phyloP scores from a whole-genome alignment of 2,329 filamentous ascomycete species.

The Colletotrichum agaves region DNA sequence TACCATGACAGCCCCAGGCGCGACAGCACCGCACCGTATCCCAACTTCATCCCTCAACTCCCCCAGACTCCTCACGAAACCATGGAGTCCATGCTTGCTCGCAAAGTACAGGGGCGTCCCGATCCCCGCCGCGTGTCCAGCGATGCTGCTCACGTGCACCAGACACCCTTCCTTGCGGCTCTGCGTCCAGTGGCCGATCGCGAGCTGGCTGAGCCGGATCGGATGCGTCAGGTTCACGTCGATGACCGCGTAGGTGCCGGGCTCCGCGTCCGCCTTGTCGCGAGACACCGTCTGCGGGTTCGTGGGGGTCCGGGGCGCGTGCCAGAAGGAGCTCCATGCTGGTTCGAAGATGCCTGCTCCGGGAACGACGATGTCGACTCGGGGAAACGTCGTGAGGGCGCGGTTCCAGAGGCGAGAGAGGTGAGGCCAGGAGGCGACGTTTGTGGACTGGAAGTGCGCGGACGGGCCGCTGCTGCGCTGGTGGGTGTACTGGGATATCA shows the following conservation, averaged over 20 bases:
- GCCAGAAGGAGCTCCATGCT: slow-evolving; percentile 50
- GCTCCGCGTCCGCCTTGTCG: slow-evolving; percentile 44
- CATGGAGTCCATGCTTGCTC: slow-evolving; percentile 51
- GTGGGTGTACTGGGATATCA: slow-evolving; percentile 47
- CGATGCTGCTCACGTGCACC: slow-evolving; percentile 49
- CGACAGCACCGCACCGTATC: slow-evolving; percentile 47
- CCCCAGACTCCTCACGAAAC: slow-evolving; percentile 48
- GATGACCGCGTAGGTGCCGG: slow-evolving; percentile 48
- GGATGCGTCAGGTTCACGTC: slow-evolving; percentile 52
- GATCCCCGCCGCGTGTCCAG: slow-evolving; percentile 44
- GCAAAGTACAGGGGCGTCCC: slow-evolving; percentile 50
- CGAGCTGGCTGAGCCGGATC: slow-evolving; percentile 51
- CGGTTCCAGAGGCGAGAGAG: slow-evolving; percentile 45
- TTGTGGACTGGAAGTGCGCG: slow-evolving; percentile 49
- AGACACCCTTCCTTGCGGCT: slow-evolving; percentile 44
- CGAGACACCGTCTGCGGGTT: slow-evolving; percentile 43
- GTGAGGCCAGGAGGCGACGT: slow-evolving; percentile 51
- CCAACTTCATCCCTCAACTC: slow-evolving; percentile 46
- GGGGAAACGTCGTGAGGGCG: slow-evolving; percentile 43
- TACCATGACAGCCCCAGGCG: slow-evolving; percentile 48
- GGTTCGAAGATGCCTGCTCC: slow-evolving; percentile 53
- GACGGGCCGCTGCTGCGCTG: slow-evolving; percentile 40
- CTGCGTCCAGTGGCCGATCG: slow-evolving; percentile 50
- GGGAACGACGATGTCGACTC: slow-evolving; percentile 50
- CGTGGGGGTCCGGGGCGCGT: slow-evolving; percentile 44